Evolutionary conservation across 176 grass and related monocot species (phyloP), one percentile per base, ranked within the genome.

Genomic region (Cenchrus fungigraminus): DNA sequence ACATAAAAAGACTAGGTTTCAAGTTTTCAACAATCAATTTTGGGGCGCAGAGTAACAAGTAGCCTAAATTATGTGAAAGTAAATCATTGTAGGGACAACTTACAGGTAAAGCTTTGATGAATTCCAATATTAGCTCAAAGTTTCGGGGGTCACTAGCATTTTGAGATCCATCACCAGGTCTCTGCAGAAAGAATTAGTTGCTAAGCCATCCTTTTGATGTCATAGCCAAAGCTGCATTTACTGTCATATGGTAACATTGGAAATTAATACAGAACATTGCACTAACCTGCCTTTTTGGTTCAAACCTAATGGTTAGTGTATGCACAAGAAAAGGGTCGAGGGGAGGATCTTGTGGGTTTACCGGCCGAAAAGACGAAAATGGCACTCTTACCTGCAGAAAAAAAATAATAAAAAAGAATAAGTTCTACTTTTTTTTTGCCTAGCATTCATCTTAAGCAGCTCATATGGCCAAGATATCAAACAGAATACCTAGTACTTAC

Each of bases 281-380:
- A 77, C 79, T 54, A 79, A 99, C 97, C 97, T 94, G 97, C 82
- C 86, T 91, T 93, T 92, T 95, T 65, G 93, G 93, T 92, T 99
- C 97, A 65, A 99, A 99, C 51, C 97, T 91, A 77, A 99, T 96
- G 55, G 97, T 96, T 83, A 99, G 82, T 82, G 97, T 99, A 92
- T 99, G 97, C 76, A 96, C 97, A 88, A 99, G 97, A 95, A 99
- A 99, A 79, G 97, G 97, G 43, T 99, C 97, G 13, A 99, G 84
- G 43, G 91, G 91, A 67, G 97, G 97, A 86, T 99, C 97, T 84
- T 96, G 87, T 76, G 91, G 97, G 67, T 99, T 96, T 78, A 96
- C 89, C 37, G 97, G 93, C 12, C 93, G 86, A 74, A 99, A 99
- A 94, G 97, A 91, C 79, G 97, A 99, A 88, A 99, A 99, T 56